Evolutionary conservation across 108 stramenopile species (phyloP), one percentile per base, ranked within the genome.

Genomic region (Cyclotella kingstonii): DNA sequence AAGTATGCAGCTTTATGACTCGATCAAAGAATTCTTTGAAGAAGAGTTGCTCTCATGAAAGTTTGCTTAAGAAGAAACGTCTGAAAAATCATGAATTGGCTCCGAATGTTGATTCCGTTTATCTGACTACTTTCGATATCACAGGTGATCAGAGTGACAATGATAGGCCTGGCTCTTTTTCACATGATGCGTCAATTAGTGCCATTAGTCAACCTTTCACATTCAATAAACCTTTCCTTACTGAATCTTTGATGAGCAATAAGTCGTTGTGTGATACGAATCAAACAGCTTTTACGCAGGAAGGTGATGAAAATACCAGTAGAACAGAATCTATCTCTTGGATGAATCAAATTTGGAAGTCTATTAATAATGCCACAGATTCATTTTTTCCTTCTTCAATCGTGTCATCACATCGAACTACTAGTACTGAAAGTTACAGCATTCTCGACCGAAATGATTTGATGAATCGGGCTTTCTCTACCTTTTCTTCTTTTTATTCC

Each of bases 281-380:
- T 34, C 53, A 36, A 28, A 57, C n/a, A n/a, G n/a, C n/a, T n/a
- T n/a, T n/a, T n/a, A n/a, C n/a, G n/a, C n/a, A 42, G 56, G 25
- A n/a, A 10, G 22, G 25, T 2, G 7, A 26, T 1, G 18, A 61
- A 25, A 40, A 30, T 6, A 60, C 1, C 21, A 28, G 1, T 29
- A 29, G 1, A 23, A 36, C 35, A 36, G 34, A 35, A 54, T 1
- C 33, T 23, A 5, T 38, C 38, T 38, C 63, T 2, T 64, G 63
- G 63, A 53, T 64, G 51, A 64, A 14, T 21, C 63, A 64, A 11
- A 51, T 40, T 12, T 53, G n/a, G 51, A 31, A 43, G 42, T 33
- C 51, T 29, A 31, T 53, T 12, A 51, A 64, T 10, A 9, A 31
- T 28, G 63, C 63, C 27, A 53, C 30, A 9, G 28, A 64, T 30